phyloP scores from a whole-genome alignment of 441 rosid species.

The Adansonia rubrostipa region DNA sequence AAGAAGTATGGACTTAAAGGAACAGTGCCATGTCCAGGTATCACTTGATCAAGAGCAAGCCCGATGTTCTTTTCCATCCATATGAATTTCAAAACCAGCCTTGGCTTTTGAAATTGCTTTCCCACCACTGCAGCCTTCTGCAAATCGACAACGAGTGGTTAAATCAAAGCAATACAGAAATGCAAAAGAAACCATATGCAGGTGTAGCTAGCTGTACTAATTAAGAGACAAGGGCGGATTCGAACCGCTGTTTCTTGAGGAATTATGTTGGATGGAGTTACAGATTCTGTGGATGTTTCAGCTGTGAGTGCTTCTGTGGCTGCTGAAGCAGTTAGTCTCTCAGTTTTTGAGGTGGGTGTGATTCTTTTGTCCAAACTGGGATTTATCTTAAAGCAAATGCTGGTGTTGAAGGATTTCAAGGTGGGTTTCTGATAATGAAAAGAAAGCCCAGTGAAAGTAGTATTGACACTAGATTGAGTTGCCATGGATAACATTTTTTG shows the following conservation, averaged over 20 bases:
- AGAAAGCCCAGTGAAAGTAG: constrained; percentile 39
- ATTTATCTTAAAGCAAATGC: constrained; percentile 17
- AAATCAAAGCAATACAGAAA: neutral
- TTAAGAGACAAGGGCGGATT: constrained; percentile 2
- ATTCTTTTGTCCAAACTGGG: constrained; percentile 20
- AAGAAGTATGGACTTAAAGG: constrained; percentile 91
- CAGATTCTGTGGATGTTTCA: constrained; percentile 38
- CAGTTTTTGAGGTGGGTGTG: constrained; percentile 44
- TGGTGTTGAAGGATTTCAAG: constrained; percentile 31
- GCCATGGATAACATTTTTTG: constrained; percentile 58
- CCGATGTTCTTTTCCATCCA: constrained; percentile 99
- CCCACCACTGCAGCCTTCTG: constrained; percentile 52
- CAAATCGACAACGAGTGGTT: constrained; percentile 19
- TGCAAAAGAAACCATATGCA: neutral
- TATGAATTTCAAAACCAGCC: constrained; percentile 83
- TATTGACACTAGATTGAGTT: constrained; percentile 39
- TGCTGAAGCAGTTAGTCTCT: constrained; percentile 39
- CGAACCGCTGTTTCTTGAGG: constrained; percentile 36
- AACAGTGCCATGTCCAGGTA: constrained; percentile 81
- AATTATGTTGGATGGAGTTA: constrained; percentile 28
- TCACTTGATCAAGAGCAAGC: constrained; percentile 76
- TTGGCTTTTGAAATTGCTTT: constrained; percentile 64
- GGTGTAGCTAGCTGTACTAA: neutral
- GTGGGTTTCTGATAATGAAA: constrained; percentile 32
- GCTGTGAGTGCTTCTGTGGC: constrained; percentile 51